Percentiles rank a stretch among this genome's conserved stretches.
phyloP scores from a whole-genome alignment of 345 rosid species.

The Pugionium dolabratum region DNA sequence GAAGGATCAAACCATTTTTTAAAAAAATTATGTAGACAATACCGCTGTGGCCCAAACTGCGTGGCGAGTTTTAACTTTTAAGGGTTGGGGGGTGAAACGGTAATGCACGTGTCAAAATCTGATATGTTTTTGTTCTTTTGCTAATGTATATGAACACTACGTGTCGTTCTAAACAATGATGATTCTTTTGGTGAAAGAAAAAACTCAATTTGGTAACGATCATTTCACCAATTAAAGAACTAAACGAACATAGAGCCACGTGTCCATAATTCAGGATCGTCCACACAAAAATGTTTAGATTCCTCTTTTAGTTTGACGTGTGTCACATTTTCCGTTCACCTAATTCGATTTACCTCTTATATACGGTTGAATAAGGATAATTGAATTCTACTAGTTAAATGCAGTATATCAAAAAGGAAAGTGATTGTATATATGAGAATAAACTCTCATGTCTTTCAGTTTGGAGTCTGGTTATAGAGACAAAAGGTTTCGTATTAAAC shows the following conservation, averaged over 20 bases:
- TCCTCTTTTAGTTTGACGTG: slow-evolving; percentile 20
- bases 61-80: too few relatives aligned
- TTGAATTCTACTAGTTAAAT: too few relatives aligned
- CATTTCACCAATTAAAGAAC: slow-evolving; percentile 4
- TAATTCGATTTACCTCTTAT: slow-evolving; percentile 18
- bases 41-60: neutral
- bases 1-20: slow-evolving; percentile 2
- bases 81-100: neutral
- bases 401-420: too few relatives aligned
- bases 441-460: too few relatives aligned
- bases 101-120: slow-evolving; percentile 7
- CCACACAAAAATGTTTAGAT: slow-evolving; percentile 25
- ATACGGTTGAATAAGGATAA: neutral
- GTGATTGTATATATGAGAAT: too few relatives aligned
- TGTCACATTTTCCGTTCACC: slow-evolving; percentile 17
- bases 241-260: slow-evolving; percentile 6
- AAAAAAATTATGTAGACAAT: neutral
- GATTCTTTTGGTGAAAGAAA: slow-evolving; percentile 2
- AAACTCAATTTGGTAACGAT: slow-evolving; percentile 13
- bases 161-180: slow-evolving; percentile 22
- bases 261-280: slow-evolving; percentile 7
- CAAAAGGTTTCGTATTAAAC: too few relatives aligned
- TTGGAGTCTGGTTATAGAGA: too few relatives aligned
- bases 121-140: slow-evolving; percentile 5
- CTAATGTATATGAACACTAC: slow-evolving; percentile 16